Percentiles rank a stretch among this genome's conserved stretches.
phyloP scores from a whole-genome alignment of 2,329 filamentous ascomycete genomes.

The Cladosporium sphaerospermum region DNA sequence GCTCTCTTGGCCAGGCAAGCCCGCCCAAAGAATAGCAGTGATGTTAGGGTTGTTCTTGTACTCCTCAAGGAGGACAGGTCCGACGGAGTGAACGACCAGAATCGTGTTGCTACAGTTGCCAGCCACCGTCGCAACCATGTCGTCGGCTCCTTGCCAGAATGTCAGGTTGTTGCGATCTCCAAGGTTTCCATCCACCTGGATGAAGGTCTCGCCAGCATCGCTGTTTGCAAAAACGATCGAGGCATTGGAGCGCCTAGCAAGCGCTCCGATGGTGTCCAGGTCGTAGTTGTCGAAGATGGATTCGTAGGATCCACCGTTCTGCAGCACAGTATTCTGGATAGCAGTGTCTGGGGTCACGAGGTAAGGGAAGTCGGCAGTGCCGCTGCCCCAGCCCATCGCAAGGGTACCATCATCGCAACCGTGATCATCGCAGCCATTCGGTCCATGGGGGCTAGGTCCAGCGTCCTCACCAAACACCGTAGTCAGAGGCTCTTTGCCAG shows the following conservation, averaged over 20 bases:
- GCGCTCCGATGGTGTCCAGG: constrained; percentile 22
- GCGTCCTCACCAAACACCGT: constrained; percentile 48
- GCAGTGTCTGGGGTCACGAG: constrained; percentile 26
- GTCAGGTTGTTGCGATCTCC: constrained; percentile 46
- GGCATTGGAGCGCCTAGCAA: constrained; percentile 34
- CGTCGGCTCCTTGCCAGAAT: constrained; percentile 33
- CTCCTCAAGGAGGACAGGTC: constrained; percentile 66
- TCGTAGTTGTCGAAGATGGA: constrained; percentile 25
- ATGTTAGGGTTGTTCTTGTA: constrained; percentile 69
- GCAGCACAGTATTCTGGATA: constrained; percentile 23
- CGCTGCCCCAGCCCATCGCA: constrained; percentile 43
- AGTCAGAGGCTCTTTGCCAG: constrained; percentile 40
- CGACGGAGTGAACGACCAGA: constrained; percentile 77
- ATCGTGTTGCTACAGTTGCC: constrained; percentile 75
- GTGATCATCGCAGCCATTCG: constrained; percentile 42
- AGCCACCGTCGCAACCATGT: constrained; percentile 68
- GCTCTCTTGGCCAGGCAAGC: constrained; percentile 71
- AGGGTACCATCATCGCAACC: constrained; percentile 42
- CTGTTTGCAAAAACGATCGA: constrained; percentile 19
- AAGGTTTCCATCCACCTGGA: constrained; percentile 37
- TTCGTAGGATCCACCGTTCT: constrained; percentile 20
- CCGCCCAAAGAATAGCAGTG: constrained; percentile 73
- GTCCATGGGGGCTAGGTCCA: constrained; percentile 39
- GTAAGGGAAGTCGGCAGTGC: constrained; percentile 34
- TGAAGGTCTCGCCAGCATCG: constrained; percentile 45